phyloP scores from a whole-genome alignment of 352 stramenopile genomes.

The Phytophthora kernoviae region DNA sequence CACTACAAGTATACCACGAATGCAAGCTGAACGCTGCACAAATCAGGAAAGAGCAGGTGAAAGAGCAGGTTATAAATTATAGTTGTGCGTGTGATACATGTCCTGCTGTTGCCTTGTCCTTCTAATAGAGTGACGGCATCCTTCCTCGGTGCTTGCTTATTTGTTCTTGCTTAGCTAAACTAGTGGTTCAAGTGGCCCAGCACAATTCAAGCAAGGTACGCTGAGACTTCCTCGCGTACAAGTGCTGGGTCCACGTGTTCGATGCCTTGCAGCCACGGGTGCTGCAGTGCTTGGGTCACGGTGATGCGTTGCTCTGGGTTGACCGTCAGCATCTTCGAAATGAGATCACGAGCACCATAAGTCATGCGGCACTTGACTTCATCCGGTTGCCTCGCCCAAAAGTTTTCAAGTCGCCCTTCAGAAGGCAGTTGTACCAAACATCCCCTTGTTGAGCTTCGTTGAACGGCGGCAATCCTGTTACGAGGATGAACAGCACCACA shows the following conservation, averaged over 20 bases:
- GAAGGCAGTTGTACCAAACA: slow-evolving; percentile 75
- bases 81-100: not conserved
- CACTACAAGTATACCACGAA: too few relatives aligned
- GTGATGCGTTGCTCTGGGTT: slow-evolving; percentile 68
- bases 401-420: slow-evolving; percentile 54
- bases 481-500: slow-evolving; percentile 92
- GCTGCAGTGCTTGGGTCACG: slow-evolving; percentile 53
- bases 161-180: not conserved
- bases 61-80: slow-evolving; percentile 2
- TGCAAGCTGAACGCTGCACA: too few relatives aligned
- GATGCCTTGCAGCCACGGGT: slow-evolving; percentile 63
- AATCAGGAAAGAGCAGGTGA: not conserved
- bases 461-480: slow-evolving; percentile 90
- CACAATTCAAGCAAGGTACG: slow-evolving; percentile 34
- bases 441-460: slow-evolving; percentile 72
- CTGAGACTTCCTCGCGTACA: slow-evolving; percentile 42
- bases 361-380: slow-evolving; percentile 39
- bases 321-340: slow-evolving; percentile 66
- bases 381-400: slow-evolving; percentile 60
- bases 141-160: not conserved
- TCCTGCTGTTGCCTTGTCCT: not conserved
- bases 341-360: slow-evolving; percentile 68
- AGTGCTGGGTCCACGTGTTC: slow-evolving; percentile 40
- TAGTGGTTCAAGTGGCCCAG: slow-evolving; percentile 17
- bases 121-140: not conserved